Evolutionary conservation across 2,329 filamentous ascomycete species (phyloP).

Genomic region (Pseudogymnoascus sp.): DNA sequence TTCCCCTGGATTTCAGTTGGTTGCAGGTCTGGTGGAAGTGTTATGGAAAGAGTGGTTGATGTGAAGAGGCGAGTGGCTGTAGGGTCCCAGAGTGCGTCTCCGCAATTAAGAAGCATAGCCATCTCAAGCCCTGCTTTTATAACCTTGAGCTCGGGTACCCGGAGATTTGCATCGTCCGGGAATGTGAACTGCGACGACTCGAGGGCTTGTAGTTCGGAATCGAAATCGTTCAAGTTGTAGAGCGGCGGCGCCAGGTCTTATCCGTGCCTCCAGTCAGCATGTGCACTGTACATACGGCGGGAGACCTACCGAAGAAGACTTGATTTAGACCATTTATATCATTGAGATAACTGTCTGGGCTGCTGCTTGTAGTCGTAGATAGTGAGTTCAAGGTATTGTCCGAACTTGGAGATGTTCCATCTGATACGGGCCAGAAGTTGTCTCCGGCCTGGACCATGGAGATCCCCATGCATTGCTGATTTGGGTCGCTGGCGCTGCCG

Average conservation of each 20-base stretch:
- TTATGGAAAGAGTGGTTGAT: slow-evolving; percentile 9
- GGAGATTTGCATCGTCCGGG: slow-evolving; percentile 1
- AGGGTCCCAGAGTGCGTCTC: slow-evolving; percentile 11
- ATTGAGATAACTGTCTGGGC: slow-evolving; percentile 2
- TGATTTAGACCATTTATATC: background rate
- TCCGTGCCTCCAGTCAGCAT: background rate
- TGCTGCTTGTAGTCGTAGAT: background rate
- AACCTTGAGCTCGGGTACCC: background rate
- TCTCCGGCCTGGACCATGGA: background rate
- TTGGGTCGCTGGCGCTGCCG: background rate
- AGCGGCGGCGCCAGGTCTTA: background rate
- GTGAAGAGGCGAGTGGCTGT: slow-evolving; percentile 13
- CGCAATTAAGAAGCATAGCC: slow-evolving; percentile 12
- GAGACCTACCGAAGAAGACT: slow-evolving; percentile 9
- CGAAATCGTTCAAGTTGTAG: background rate
- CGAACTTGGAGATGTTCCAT: slow-evolving; percentile 9
- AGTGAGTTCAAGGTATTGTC: slow-evolving; percentile 7
- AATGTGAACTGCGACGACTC: slow-evolving; percentile 17
- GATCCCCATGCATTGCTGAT: background rate
- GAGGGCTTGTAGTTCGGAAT: slow-evolving; percentile 14
- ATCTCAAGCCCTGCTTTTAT: slow-evolving; percentile 11
- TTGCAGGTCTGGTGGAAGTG: slow-evolving; percentile 13
- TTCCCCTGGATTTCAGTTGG: slow-evolving; percentile 14
- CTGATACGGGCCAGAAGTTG: slow-evolving; percentile 9
- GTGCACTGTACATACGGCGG: background rate